phyloP scores from a whole-genome alignment of 768 basidiomycete species.

The Rhodotorula taiwanensis region DNA sequence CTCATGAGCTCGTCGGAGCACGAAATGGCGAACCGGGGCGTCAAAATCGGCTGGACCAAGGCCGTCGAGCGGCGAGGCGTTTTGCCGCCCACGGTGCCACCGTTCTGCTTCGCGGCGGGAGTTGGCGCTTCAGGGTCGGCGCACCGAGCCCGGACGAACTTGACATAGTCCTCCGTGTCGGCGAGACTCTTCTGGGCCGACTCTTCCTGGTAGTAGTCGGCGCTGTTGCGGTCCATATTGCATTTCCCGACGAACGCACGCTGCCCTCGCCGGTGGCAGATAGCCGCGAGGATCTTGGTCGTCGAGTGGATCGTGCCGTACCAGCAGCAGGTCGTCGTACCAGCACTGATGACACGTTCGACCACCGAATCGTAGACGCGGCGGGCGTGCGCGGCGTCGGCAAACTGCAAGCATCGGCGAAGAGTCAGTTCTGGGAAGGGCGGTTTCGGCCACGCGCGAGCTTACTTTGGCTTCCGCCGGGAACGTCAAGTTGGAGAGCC shows the following conservation, averaged over 20 bases:
- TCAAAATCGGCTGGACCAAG: conserved; percentile 81
- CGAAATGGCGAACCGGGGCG: conserved; percentile 92
- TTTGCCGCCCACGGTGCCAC: conserved; percentile 38
- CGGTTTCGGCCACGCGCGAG: neutral
- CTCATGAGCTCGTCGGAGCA: conserved; percentile 66
- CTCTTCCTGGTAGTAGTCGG: conserved; percentile 52
- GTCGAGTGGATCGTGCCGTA: conserved; percentile 75
- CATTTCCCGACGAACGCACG: conserved; percentile 58
- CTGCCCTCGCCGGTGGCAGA: conserved; percentile 59
- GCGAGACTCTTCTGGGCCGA: conserved; percentile 44
- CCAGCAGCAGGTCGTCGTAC: conserved; percentile 71
- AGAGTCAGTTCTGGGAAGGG: neutral
- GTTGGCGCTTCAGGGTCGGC: no score
- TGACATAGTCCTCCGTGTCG: conserved; percentile 60
- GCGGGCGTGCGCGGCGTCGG: conserved; percentile 61
- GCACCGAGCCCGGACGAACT: conserved; percentile 54
- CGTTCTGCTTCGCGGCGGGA: neutral
- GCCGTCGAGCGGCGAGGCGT: conserved; percentile 36
- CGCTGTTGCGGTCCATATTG: conserved; percentile 81
- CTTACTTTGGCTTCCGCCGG: conserved; percentile 63
- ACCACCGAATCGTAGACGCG: conserved; percentile 66
- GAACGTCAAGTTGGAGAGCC: conserved; percentile 73
- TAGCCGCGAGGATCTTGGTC: conserved; percentile 72
- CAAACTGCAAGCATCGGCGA: conserved; percentile 48
- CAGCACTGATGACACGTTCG: conserved; percentile 46